Evolutionary conservation across 2,329 filamentous ascomycete genomes (phyloP).

Genomic region (Aspergillus versicolor): DNA sequence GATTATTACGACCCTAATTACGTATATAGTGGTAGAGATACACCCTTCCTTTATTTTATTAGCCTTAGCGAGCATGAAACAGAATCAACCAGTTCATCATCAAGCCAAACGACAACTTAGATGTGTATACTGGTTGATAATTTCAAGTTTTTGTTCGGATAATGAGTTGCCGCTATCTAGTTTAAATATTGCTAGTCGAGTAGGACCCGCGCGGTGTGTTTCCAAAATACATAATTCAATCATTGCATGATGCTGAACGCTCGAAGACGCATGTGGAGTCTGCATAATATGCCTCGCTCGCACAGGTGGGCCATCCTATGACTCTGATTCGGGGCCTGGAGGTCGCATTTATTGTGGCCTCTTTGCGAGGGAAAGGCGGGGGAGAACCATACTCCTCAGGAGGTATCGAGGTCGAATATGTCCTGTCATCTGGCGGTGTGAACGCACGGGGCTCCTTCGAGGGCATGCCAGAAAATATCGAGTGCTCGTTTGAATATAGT

Average conservation of each 20-base stretch:
- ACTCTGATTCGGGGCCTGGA: background rate
- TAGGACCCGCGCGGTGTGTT: too few relatives aligned
- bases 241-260: background rate
- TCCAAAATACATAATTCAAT: background rate
- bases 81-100: background rate
- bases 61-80: background rate
- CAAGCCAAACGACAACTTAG: background rate
- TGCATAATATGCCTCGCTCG: background rate
- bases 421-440: background rate
- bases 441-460: background rate
- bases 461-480: background rate
- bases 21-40: slow-evolving; percentile 1
- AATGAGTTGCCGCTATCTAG: background rate
- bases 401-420: too few relatives aligned
- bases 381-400: background rate
- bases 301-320: background rate
- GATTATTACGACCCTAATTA: background rate
- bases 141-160: background rate
- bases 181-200: background rate
- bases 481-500: background rate
- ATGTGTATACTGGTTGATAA: background rate
- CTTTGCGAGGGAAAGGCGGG: background rate
- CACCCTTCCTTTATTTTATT: background rate
- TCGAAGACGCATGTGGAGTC: background rate
- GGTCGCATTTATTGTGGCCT: background rate